Conservation (phyloP, 2,329 filamentous ascomycete genomes). For the Calcarisporium arbuscula region DNA sequence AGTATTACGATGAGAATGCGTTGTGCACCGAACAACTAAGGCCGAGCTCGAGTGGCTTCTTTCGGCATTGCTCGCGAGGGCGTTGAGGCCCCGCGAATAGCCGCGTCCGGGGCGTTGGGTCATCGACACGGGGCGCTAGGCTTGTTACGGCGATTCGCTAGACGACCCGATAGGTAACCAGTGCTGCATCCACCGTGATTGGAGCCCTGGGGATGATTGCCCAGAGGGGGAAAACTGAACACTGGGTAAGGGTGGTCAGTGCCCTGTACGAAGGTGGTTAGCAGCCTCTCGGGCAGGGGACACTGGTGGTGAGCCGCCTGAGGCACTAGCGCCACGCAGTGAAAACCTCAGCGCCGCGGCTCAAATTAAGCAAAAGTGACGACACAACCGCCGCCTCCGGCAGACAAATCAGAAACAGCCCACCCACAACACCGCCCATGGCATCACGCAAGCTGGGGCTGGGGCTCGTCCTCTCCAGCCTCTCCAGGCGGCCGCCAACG, state of each 20-base stretch:
- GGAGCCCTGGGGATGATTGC: too few species aligned
- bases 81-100: slow-evolving; percentile 28
- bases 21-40: not conserved
- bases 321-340: too few species aligned
- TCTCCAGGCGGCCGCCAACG: slow-evolving; percentile 25
- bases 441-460: slow-evolving; percentile 25
- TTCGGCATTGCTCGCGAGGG: slow-evolving; percentile 27
- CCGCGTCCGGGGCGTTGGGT: slow-evolving; percentile 25
- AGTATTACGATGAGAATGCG: not conserved
- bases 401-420: not conserved
- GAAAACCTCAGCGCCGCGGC: not conserved
- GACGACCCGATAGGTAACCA: too few species aligned
- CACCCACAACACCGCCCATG: slow-evolving; percentile 17
- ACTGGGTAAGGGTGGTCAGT: too few species aligned
- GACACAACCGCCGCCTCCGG: too few species aligned
- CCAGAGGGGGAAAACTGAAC: too few species aligned
- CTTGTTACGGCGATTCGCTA: too few species aligned
- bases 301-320: too few species aligned
- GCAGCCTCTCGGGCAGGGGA: too few species aligned
- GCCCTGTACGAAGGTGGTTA: too few species aligned
- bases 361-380: not conserved
- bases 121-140: slow-evolving; percentile 2
- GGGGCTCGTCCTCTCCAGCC: slow-evolving; percentile 19
- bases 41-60: slow-evolving; percentile 20
- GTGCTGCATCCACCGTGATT: too few species aligned